Conservation (phyloP, 805 yeast species). For the Limtongia smithiae region DNA sequence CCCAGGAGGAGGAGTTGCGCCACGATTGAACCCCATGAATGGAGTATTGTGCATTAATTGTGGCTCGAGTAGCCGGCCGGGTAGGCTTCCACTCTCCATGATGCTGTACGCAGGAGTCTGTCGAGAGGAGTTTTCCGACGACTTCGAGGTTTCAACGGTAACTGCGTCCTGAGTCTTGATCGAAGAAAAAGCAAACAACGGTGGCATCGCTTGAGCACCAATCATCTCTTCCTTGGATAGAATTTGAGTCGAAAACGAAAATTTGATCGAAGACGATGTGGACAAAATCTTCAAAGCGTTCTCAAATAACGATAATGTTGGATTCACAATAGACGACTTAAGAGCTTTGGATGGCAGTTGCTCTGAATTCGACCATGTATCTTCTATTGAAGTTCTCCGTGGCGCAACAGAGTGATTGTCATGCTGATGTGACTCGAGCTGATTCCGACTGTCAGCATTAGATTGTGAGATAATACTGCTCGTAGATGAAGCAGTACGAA, state of each 20-base stretch:
- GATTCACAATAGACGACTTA: constrained; percentile 7
- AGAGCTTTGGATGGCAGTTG: constrained; percentile 27
- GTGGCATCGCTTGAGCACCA: constrained; percentile 30
- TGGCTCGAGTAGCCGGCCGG: constrained; percentile 26
- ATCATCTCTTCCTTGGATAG: constrained; percentile 32
- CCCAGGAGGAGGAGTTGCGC: constrained; percentile 74
- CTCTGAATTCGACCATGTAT: neutral
- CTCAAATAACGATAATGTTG: constrained; percentile 23
- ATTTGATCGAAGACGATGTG: constrained; percentile 28
- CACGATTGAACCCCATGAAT: constrained; percentile 1
- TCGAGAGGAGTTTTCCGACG: constrained; percentile 3
- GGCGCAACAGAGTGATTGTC: too few relatives aligned
- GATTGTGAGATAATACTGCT: constrained; percentile 54
- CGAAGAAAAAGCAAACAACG: constrained; percentile 32
- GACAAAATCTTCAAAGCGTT: constrained; percentile 29
- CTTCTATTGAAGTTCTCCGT: neutral
- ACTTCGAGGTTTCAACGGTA: neutral
- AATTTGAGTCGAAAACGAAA: constrained; percentile 32
- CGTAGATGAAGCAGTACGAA: constrained; percentile 35
- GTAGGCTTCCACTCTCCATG: constrained; percentile 10
- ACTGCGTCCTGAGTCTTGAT: constrained; percentile 7
- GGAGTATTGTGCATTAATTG: constrained; percentile 35
- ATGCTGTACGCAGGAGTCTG: constrained; percentile 17
- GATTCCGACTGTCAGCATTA: constrained; percentile 44
- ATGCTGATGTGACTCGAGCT: too few relatives aligned